Base-by-base conservation (phyloP, 345 rosid genomes). In the Populus davidiana region DNA sequence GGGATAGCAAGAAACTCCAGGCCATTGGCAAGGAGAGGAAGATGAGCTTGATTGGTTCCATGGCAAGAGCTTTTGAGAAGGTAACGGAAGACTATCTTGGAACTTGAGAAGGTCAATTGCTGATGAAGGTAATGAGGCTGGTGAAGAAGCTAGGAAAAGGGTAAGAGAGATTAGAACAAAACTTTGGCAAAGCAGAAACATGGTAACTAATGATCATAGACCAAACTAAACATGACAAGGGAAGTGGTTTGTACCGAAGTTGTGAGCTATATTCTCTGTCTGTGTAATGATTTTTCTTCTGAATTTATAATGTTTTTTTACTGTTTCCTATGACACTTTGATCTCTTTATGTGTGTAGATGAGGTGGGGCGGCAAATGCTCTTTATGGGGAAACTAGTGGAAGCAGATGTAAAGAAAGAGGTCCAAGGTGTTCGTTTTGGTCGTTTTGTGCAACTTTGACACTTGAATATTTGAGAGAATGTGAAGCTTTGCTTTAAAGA, bases 101-200 rank as follows among this genome's bases (percentile, higher is more conserved):
- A 84, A 82, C 35, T 69, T 82, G 29, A 86, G 81, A 80, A 86
- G 87, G 65, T 11, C 73, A 78, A 20, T 54, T 23, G 85, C 82
- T 6, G 82, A 73, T 33, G 76, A 70, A 49, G 83, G 74, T 20
- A 70, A 61, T 6, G 85, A 69, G 29, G 71, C 41, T 29, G 81
- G 65, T 56, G 85, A 69, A 39, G 86, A 56, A 36, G n/a, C 59
- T 43, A n/a, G 33, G 25, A 72, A 36, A 25, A 77, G 49, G 63
- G 63, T 27, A 63, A 70, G 31, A 21, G 72, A 67, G 67, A 76
- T 52, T 39, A 81, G 12, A 67, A 80, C 70, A 79, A 50, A 69
- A 67, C 23, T 76, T n/a, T 64, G 69, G 29, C 63, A 35, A 16
- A 68, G 39, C 33, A 67, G 61, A 36, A 74, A 39, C 85, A 81